Evolutionary conservation across 2,329 filamentous ascomycete species (phyloP).

Genomic region (Nigrospora oryzae): DNA sequence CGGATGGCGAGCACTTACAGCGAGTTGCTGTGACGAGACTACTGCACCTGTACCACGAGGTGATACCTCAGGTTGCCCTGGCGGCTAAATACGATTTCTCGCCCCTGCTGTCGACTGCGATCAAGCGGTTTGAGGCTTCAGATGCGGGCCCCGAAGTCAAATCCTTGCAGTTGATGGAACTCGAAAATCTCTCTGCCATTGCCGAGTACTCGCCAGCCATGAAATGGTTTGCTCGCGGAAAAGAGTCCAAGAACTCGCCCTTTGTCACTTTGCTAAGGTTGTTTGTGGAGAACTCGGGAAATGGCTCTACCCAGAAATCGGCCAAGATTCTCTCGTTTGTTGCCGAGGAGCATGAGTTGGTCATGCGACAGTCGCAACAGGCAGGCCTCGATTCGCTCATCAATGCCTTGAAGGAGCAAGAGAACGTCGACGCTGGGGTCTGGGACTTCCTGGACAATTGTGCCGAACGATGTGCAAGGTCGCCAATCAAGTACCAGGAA

Average conservation of each 20-base stretch:
- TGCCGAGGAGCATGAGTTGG: constrained; percentile 57
- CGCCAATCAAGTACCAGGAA: constrained; percentile 78
- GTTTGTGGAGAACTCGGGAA: constrained; percentile 37
- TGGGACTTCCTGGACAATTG: constrained; percentile 79
- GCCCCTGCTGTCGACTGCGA: constrained; percentile 58
- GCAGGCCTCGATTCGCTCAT: constrained; percentile 40
- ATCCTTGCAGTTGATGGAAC: constrained; percentile 58
- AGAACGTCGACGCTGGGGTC: constrained; percentile 26
- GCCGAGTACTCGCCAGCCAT: constrained; percentile 75
- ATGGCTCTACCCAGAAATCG: constrained; percentile 41
- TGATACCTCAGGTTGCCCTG: constrained; percentile 69
- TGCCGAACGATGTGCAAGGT: constrained; percentile 62
- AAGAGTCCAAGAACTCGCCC: constrained; percentile 56
- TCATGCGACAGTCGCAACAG: constrained; percentile 35
- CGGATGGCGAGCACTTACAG: constrained; percentile 63
- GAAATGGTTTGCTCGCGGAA: constrained; percentile 79
- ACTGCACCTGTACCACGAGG: constrained; percentile 76
- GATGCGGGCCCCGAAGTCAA: constrained; percentile 38
- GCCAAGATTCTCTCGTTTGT: constrained; percentile 50
- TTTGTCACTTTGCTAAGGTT: constrained; percentile 64
- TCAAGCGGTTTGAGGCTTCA: constrained; percentile 52
- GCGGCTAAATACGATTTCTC: constrained; percentile 87
- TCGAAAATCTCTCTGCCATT: constrained; percentile 75
- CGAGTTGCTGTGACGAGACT: constrained; percentile 72
- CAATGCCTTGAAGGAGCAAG: constrained; percentile 24